phyloP scores from a whole-genome alignment of 345 rosid species.

The Zanthoxylum bungeanum region DNA sequence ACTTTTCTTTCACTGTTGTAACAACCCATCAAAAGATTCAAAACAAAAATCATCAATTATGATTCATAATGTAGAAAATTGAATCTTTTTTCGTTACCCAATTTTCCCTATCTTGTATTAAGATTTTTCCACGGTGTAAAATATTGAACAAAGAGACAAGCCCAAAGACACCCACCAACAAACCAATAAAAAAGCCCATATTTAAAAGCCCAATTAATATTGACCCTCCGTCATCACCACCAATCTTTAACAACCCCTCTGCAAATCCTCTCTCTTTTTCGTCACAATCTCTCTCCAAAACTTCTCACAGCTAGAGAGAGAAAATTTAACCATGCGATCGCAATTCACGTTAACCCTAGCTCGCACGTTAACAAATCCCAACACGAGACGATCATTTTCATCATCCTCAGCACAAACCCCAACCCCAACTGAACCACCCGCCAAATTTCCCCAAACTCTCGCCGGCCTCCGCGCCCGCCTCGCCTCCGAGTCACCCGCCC shows the following conservation, averaged over 20 bases:
- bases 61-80: too few relatives aligned
- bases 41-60: too few relatives aligned
- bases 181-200: neutral
- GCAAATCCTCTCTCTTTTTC: neutral
- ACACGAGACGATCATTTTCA: conserved; percentile 21
- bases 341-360: conserved; percentile 28
- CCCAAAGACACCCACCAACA: neutral
- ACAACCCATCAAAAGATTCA: too few relatives aligned
- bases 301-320: neutral
- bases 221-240: neutral
- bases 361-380: conserved; percentile 27
- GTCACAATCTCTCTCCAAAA: neutral
- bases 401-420: conserved; percentile 38
- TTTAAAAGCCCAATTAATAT: neutral
- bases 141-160: too few relatives aligned
- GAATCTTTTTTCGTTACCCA: too few relatives aligned
- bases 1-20: too few relatives aligned
- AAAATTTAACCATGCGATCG: conserved; percentile 25
- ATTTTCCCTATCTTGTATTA: too few relatives aligned
- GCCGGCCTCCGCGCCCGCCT: conserved; percentile 83
- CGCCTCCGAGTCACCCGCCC: conserved; percentile 62
- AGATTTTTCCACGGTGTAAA: too few relatives aligned
- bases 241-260: conserved; percentile 2
- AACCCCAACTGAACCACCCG: conserved; percentile 26
- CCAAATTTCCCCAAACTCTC: conserved; percentile 53